Evolutionary conservation across 129 eudicot genomes (phyloP).

Genomic region (Ambrosia trifida): DNA sequence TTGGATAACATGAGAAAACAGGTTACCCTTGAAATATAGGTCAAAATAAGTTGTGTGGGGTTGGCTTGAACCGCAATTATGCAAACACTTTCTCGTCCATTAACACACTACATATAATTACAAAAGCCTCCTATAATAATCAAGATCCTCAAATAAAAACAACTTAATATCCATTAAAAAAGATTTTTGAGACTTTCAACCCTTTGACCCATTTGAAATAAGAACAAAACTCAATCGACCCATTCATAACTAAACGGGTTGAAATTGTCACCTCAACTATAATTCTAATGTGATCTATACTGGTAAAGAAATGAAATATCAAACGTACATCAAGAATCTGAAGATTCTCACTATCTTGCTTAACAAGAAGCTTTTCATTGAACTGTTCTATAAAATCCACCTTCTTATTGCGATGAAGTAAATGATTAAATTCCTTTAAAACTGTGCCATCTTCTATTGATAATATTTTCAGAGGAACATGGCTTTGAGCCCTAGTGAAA

Average conservation of each 20-base stretch:
- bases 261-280: neutral
- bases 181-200: neutral
- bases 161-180: neutral
- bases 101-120: neutral
- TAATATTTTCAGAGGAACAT: constrained; percentile 44
- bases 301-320: constrained; percentile 3
- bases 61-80: neutral
- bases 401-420: constrained; percentile 54
- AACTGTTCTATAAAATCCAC: constrained; percentile 59
- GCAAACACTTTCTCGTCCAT: neutral
- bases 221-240: neutral
- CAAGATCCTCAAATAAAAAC: neutral
- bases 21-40: neutral
- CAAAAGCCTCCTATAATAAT: neutral
- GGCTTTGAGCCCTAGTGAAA: constrained; percentile 37
- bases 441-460: constrained; percentile 50
- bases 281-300: neutral
- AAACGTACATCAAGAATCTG: constrained; percentile 53
- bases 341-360: constrained; percentile 60
- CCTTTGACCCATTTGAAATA: neutral
- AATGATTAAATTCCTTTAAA: constrained; percentile 48
- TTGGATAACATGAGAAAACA: neutral
- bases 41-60: neutral
- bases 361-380: constrained; percentile 62
- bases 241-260: neutral